These are phyloP conservation scores for Cytospora mali DNA, from an alignment of 2,329 filamentous ascomycete genomes.

Conservation along the genomic window DNA sequence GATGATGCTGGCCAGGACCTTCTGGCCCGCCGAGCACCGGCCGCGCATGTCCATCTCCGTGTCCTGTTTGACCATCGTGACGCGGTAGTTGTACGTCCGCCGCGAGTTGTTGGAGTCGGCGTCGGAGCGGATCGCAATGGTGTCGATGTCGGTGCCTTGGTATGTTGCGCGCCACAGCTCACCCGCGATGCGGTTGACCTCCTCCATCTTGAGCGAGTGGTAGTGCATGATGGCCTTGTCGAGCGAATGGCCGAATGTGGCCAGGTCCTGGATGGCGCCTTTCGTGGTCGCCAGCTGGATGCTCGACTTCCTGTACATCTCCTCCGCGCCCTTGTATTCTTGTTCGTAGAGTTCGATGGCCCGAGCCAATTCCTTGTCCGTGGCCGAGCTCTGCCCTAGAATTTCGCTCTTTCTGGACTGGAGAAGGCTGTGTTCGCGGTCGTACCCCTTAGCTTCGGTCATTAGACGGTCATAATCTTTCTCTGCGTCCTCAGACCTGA, in stretches of 20 bases:
- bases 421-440: constrained; percentile 68
- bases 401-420: constrained; percentile 73
- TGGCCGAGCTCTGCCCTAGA: constrained; percentile 78
- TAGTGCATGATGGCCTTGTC: constrained; percentile 98
- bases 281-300: constrained; percentile 91
- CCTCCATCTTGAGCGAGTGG: constrained; percentile 95
- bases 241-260: constrained; percentile 77
- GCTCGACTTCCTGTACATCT: constrained; percentile 82
- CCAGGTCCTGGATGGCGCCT: constrained; percentile 88
- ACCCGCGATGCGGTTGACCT: constrained; percentile 92
- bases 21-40: constrained; percentile 93
- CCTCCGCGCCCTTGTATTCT: constrained; percentile 81
- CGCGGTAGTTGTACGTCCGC: constrained; percentile 92
- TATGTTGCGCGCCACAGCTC: constrained; percentile 98
- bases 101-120: constrained; percentile 69
- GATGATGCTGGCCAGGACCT: constrained; percentile 95
- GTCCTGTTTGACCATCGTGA: constrained; percentile 97
- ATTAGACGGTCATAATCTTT: constrained; percentile 79
- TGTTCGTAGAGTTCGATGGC: constrained; percentile 79
- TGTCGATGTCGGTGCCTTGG: constrained; percentile 95
- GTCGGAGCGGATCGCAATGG: constrained; percentile 92
- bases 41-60: constrained; percentile 99
- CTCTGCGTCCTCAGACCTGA: constrained; percentile 79
- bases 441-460: constrained; percentile 67
- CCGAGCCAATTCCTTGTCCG: constrained; percentile 76